Conservation (phyloP, 768 basidiomycete species). For the Collybiopsis confluens region DNA sequence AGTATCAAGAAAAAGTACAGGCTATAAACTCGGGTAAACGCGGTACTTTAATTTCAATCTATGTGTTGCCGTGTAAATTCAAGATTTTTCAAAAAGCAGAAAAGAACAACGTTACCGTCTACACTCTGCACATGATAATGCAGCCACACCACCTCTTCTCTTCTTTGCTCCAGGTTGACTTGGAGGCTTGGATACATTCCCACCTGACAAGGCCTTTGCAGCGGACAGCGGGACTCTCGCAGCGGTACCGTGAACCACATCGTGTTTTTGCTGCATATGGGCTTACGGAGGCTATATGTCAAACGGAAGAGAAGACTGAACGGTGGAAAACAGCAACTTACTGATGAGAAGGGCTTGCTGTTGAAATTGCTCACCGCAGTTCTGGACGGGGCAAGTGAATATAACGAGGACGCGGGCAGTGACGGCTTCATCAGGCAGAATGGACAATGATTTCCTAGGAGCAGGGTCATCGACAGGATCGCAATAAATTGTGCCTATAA, state of each 20-base stretch:
- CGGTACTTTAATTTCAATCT: conserved; percentile 5
- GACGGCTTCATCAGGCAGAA: background rate
- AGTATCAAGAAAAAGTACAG: too few species aligned
- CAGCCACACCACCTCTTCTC: conserved; percentile 5
- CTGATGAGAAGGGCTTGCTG: background rate
- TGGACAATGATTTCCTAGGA: background rate
- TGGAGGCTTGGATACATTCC: background rate
- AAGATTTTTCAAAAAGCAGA: background rate
- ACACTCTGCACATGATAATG: conserved; percentile 6
- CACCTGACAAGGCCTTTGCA: conserved; percentile 1
- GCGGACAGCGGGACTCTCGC: conserved; percentile 8
- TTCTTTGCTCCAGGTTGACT: conserved; percentile 6
- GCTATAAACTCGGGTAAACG: background rate
- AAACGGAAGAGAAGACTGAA: background rate
- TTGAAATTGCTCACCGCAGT: conserved; percentile 6
- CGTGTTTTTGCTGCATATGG: conserved; percentile 6
- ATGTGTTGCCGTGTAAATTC: too few species aligned
- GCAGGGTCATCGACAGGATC: conserved; percentile 1
- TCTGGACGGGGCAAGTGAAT: conserved; percentile 4
- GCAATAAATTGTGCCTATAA: conserved; percentile 3
- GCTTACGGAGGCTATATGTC: background rate
- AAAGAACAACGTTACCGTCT: background rate
- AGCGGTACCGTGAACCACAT: conserved; percentile 6
- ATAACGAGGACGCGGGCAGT: conserved; percentile 2
- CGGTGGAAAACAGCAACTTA: background rate